A percentile compares a stretch with the other conserved stretches of the same genome.
Evolutionary conservation across 202 grass and related monocot species (phyloP).

Genomic region (Elaeis oleifera): DNA sequence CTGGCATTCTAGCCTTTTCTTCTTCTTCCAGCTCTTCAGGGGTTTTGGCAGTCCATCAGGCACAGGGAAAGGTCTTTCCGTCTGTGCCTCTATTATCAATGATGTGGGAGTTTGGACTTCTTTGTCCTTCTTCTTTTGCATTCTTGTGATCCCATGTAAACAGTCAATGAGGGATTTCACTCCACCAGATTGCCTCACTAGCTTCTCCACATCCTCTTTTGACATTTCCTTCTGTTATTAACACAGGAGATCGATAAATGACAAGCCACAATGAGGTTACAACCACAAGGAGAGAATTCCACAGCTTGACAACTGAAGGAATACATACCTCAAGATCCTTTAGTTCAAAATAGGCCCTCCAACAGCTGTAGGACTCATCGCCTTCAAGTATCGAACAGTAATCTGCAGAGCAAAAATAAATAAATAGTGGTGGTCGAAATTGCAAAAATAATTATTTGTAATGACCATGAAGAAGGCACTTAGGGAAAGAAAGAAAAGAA

Average conservation of each 20-base stretch:
- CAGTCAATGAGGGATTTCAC: conserved; percentile 41
- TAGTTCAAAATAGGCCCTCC: conserved; percentile 88
- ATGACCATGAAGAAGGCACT: no score
- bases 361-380: conserved; percentile 80
- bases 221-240: conserved; percentile 42
- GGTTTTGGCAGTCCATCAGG: conserved; percentile 61
- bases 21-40: conserved; percentile 72
- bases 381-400: conserved; percentile 77
- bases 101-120: conserved; percentile 4
- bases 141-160: conserved; percentile 43
- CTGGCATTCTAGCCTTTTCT: conserved; percentile 55
- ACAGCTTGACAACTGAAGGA: background rate
- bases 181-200: conserved; percentile 42
- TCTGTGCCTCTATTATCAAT: background rate
- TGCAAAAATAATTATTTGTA: background rate
- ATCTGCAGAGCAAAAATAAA: conserved; percentile 30
- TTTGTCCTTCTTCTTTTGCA: conserved; percentile 39
- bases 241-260: conserved; percentile 1
- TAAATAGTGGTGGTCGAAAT: conserved; percentile 1
- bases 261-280: background rate
- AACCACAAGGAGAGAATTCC: background rate
- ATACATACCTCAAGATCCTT: conserved; percentile 64
- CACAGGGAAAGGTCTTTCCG: conserved; percentile 39
- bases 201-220: conserved; percentile 53
- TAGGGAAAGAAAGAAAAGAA: no score